Conservation (phyloP, 2,329 filamentous ascomycete genomes). For the Phoma sp. region DNA sequence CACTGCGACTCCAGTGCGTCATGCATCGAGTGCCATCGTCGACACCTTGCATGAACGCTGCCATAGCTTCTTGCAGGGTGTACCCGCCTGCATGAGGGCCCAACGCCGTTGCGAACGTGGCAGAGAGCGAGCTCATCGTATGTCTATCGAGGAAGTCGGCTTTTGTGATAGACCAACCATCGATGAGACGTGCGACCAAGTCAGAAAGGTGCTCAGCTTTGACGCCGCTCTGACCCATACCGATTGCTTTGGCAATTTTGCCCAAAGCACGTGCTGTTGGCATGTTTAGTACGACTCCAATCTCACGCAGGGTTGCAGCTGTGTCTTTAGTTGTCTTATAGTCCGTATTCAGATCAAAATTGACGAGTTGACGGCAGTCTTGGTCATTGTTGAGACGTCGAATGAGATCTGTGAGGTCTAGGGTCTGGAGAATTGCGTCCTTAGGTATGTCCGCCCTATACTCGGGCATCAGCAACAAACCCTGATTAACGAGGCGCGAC, state of each 20-base stretch:
- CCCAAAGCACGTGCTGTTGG: neutral
- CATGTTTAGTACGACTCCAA: neutral
- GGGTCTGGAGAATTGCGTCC: neutral
- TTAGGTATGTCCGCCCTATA: neutral
- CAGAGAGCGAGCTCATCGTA: neutral
- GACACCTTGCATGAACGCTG: slow-evolving; percentile 8
- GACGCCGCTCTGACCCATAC: neutral
- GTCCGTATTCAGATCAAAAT: neutral
- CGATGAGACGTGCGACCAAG: slow-evolving; percentile 7
- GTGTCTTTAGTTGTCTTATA: neutral
- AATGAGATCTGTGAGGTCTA: neutral
- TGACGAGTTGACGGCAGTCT: neutral
- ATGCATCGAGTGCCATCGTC: neutral
- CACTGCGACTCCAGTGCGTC: neutral
- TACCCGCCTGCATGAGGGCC: neutral
- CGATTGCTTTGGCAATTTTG: neutral
- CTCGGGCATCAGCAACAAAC: too few relatives aligned
- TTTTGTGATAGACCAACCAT: neutral
- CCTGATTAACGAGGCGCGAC: too few relatives aligned
- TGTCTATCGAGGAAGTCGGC: neutral
- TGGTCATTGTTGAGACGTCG: neutral
- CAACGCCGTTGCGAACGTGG: slow-evolving; percentile 10
- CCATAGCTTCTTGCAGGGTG: neutral
- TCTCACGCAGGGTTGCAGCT: slow-evolving; percentile 1
- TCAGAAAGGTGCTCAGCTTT: neutral